phyloP scores from a whole-genome alignment of 2,329 filamentous ascomycete species.

The Neurospora crassa region DNA sequence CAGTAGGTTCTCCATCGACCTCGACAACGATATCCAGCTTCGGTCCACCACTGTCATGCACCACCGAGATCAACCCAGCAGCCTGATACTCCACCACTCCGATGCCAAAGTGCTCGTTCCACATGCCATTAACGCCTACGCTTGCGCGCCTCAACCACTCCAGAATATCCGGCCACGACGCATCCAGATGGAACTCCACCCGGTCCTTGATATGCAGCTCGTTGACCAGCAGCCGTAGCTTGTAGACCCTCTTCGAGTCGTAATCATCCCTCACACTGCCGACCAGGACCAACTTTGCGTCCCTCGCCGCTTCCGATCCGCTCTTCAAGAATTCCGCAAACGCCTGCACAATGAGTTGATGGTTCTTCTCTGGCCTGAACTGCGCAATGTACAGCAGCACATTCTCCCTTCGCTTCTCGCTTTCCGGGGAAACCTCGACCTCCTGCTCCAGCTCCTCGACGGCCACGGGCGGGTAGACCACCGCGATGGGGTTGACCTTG shows the following conservation, averaged over 20 bases:
- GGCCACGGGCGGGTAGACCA: constrained; percentile 87
- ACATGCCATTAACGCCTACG: constrained; percentile 95
- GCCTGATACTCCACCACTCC: constrained; percentile 98
- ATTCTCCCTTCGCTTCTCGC: constrained; percentile 59
- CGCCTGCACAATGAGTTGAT: constrained; percentile 73
- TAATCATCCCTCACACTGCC: constrained; percentile 83
- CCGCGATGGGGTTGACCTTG: constrained; percentile 48
- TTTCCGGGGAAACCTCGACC: constrained; percentile 60
- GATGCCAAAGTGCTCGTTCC: constrained; percentile 99
- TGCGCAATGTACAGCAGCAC: constrained; percentile 89
- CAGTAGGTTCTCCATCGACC: constrained; percentile 67
- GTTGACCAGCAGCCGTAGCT: constrained; percentile 75
- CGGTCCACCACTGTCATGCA: constrained; percentile 87
- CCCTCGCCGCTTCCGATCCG: constrained; percentile 36
- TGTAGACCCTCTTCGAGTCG: constrained; percentile 77
- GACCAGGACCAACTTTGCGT: constrained; percentile 67
- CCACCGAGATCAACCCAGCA: constrained; percentile 83
- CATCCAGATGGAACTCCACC: constrained; percentile 84
- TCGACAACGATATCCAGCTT: constrained; percentile 87
- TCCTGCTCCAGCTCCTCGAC: constrained; percentile 72
- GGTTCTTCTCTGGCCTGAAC: constrained; percentile 96
- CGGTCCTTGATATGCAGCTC: constrained; percentile 76
- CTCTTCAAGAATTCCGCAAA: constrained; percentile 68
- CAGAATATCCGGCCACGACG: constrained; percentile 78
- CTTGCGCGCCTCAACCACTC: constrained; percentile 67